These are phyloP conservation scores for Saturnispora quitensis DNA, from an alignment of 805 yeast species.

Conservation along the genomic window DNA sequence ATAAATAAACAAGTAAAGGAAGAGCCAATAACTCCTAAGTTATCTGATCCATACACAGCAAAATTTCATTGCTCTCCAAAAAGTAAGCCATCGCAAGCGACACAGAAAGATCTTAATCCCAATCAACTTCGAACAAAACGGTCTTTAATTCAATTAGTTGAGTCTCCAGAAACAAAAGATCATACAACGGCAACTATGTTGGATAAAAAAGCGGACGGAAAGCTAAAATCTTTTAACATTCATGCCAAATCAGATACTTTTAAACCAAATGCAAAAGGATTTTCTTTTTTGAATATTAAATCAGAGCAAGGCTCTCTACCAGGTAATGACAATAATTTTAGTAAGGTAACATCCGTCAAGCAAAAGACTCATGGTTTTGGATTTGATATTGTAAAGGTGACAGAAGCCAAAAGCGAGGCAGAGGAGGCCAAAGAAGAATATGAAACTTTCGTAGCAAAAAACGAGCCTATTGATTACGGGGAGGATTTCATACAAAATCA, in stretches of 20 bases:
- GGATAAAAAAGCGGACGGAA: background rate
- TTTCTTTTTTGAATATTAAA: background rate
- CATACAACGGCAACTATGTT: background rate
- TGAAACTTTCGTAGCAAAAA: background rate
- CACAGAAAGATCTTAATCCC: background rate
- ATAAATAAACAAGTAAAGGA: background rate
- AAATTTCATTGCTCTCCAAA: constrained; percentile 5
- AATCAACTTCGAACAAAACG: constrained; percentile 2
- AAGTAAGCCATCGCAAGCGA: background rate
- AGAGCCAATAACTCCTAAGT: background rate
- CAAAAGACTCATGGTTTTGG: constrained; percentile 1
- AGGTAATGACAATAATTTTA: background rate
- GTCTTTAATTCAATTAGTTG: constrained; percentile 9
- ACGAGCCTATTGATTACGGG: constrained; percentile 9
- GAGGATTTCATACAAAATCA: background rate
- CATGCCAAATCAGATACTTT: background rate
- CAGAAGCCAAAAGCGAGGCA: background rate
- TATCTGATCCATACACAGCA: background rate
- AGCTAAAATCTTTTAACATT: constrained; percentile 12
- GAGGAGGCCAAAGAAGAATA: background rate
- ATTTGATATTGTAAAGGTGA: constrained; percentile 4
- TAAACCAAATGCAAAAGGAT: background rate
- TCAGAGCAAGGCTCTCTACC: background rate
- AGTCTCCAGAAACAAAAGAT: background rate
- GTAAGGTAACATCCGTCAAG: background rate